Base-by-base conservation (phyloP, 1,284 basidiomycete genomes). In the Mrakiaceae sp. region DNA sequence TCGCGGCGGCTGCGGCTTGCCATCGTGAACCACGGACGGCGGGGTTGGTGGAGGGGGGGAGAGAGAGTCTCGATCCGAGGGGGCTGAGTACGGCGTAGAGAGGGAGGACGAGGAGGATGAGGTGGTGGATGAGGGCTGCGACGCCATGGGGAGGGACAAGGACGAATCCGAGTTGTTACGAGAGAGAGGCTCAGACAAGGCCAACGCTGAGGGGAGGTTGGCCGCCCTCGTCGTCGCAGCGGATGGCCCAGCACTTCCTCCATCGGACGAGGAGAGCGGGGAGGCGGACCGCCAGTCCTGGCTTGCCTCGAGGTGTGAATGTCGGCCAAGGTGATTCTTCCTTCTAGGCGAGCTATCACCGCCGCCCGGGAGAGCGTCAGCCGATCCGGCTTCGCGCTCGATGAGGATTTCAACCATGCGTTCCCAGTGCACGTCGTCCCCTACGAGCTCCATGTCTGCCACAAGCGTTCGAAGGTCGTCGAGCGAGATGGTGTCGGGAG, bases 401-500 rank as follows among this genome's bases (percentile, higher is more conserved):
- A 64, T 49, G 40, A 64, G n/a, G 42, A 64, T 46, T 39, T 64
- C 63, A 16, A 59, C 57, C 43, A 64, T 49, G 8, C 57, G 39
- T 44, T 64, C 63, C 63, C 63, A 64, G 3, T 46, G n/a, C 27
- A 47, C 47, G 27, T 43, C 42, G 10, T 57, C 62, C 14, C 14
- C 27, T 27, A 27, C 27, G 39, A n/a, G 53, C 47, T 42, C 54
- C 56, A 40, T 56, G 42, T 11, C 43, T 43, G 11, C 27, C 27
- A 62, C n/a, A 40, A 50, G 42, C 2, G 60, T 40, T 5, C 63
- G 57, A 8, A 64, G 50, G 46, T 40, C 14, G 16, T 59, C 52
- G 57, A 64, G 58, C 40, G 63, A 58, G 27, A 50, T 40, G 7
- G 58, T 59, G n/a, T 54, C 49, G 5, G 57, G 57, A 8, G 63